A percentile compares a stretch with the other conserved stretches of the same genome.
Conservation (phyloP, 2,329 filamentous ascomycete genomes). For the Pyricularia sp. region DNA sequence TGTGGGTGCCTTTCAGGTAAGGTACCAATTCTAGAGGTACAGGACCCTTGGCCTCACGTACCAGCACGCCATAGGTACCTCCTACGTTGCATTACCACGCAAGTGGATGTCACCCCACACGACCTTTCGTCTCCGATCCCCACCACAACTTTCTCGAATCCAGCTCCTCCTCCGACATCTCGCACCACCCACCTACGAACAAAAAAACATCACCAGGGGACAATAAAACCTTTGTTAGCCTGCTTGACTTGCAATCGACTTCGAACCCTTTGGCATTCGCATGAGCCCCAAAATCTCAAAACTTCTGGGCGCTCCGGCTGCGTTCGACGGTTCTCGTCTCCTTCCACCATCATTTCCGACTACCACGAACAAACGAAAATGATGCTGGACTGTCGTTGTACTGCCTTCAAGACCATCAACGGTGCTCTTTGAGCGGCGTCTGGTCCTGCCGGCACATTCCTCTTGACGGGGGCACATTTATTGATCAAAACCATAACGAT, state of each 20-base stretch:
- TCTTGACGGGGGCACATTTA: background rate
- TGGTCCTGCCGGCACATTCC: background rate
- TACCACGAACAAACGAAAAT: background rate
- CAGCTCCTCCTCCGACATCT: background rate
- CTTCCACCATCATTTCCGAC: background rate
- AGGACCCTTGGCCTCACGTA: background rate
- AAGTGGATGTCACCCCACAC: background rate
- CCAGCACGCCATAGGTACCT: background rate
- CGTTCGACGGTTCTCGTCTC: background rate
- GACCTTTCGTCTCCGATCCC: background rate
- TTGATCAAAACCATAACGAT: background rate
- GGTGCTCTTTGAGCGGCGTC: constrained; percentile 3
- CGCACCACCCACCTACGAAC: background rate
- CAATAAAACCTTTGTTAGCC: background rate
- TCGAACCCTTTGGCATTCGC: background rate
- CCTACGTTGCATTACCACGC: background rate
- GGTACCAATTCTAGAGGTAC: background rate
- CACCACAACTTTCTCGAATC: background rate
- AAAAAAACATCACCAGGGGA: background rate
- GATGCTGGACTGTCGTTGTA: constrained; percentile 1
- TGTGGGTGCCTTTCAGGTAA: background rate
- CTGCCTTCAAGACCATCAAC: background rate
- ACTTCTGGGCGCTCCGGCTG: background rate
- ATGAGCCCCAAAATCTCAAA: background rate
- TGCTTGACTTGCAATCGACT: background rate